Conservation (phyloP, 768 basidiomycete species). For the Collybia sordida region DNA sequence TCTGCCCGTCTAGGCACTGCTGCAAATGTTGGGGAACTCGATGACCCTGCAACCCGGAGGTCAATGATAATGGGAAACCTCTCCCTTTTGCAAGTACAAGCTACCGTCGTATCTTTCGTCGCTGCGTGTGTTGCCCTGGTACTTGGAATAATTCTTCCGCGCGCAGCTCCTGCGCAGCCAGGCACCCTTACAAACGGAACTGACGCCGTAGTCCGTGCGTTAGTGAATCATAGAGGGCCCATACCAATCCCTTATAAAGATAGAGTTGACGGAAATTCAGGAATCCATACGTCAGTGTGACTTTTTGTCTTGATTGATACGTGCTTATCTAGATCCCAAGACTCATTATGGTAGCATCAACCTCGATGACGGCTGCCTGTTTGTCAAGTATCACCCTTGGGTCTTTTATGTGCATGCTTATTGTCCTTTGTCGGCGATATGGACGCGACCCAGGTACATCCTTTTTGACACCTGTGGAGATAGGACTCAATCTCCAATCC, state of each 20-base stretch:
- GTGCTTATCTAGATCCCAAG: too few species aligned
- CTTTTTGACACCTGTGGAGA: background rate
- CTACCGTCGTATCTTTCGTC: constrained; percentile 83
- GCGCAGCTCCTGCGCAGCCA: constrained; percentile 20
- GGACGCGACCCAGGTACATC: constrained; percentile 80
- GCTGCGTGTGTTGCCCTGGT: constrained; percentile 78
- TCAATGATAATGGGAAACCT: constrained; percentile 80
- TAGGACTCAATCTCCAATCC: background rate
- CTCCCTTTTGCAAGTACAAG: constrained; percentile 89
- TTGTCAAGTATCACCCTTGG: constrained; percentile 79
- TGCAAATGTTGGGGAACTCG: constrained; percentile 90
- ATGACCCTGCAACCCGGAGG: constrained; percentile 61
- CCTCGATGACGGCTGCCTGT: constrained; percentile 61
- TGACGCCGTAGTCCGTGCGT: background rate
- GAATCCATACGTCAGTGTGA: background rate
- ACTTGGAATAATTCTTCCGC: constrained; percentile 63
- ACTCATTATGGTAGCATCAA: too few species aligned
- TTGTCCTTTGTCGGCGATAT: constrained; percentile 73
- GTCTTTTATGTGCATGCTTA: constrained; percentile 87
- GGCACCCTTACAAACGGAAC: constrained; percentile 3
- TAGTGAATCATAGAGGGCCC: background rate
- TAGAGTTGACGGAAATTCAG: background rate
- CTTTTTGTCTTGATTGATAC: background rate
- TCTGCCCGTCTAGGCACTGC: constrained; percentile 94
- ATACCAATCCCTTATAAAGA: background rate